Evolutionary conservation across 1,139 yeast genomes (phyloP).

Genomic region (Pichia sp.): DNA sequence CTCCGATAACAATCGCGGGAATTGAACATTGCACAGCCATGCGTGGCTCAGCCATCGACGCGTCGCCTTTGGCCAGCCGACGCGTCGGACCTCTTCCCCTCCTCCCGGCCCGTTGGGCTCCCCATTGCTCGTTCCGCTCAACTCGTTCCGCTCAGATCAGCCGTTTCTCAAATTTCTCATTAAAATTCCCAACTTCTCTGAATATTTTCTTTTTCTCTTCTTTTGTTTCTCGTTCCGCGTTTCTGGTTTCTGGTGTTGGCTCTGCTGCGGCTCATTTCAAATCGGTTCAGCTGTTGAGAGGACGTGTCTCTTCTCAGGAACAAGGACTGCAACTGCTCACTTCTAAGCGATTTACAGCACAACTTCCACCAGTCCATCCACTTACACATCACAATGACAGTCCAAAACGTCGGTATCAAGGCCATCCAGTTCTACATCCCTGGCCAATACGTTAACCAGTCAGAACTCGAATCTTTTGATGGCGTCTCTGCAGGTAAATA

Average conservation of each 20-base stretch:
- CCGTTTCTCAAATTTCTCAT: background rate
- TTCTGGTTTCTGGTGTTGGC: too few relatives aligned
- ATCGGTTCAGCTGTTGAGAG: too few relatives aligned
- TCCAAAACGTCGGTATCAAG: slow-evolving; percentile 90
- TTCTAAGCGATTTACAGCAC: too few relatives aligned
- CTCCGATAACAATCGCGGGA: too few relatives aligned
- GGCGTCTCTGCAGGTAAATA: slow-evolving; percentile 91
- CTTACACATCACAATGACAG: slow-evolving; percentile 10
- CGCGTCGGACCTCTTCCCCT: too few relatives aligned
- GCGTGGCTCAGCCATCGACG: background rate
- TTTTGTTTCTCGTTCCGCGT: background rate
- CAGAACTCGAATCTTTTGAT: slow-evolving; percentile 78
- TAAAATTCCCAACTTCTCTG: background rate
- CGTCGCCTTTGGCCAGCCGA: background rate
- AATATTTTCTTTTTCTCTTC: background rate
- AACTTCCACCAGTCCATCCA: too few relatives aligned
- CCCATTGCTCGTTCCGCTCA: too few relatives aligned
- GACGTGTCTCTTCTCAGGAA: too few relatives aligned
- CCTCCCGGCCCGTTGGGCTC: too few relatives aligned
- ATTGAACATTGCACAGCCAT: background rate
- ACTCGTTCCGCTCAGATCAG: slow-evolving; percentile 1
- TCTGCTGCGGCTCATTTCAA: too few relatives aligned
- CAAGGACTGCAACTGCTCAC: too few relatives aligned
- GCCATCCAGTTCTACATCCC: slow-evolving; percentile 94
- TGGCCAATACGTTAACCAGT: slow-evolving; percentile 74